Percentiles rank a stretch among this genome's conserved stretches.
Conservation (phyloP, 2,329 filamentous ascomycete genomes). For the Trichoderma simmonsii region DNA sequence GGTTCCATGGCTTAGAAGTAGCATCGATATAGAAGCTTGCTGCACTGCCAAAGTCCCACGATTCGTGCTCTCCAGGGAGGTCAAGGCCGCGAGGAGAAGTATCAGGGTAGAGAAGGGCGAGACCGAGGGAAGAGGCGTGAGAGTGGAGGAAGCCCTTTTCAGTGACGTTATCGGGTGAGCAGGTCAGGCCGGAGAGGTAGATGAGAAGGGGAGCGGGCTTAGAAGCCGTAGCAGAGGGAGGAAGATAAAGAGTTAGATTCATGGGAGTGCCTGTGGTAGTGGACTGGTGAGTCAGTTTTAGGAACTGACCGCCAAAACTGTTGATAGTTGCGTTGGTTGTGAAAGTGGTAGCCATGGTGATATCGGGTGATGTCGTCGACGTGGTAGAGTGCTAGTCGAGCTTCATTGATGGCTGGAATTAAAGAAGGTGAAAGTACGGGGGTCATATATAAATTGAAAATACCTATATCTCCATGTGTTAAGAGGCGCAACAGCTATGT, state of each 20-base stretch:
- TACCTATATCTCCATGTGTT: background rate
- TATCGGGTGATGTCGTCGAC: too few species aligned
- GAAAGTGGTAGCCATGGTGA: background rate
- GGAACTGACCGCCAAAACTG: constrained; percentile 89
- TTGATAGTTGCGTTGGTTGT: constrained; percentile 85
- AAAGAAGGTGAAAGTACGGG: too few species aligned
- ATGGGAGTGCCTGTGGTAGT: constrained; percentile 79
- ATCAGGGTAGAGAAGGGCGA: constrained; percentile 94
- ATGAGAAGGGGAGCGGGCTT: constrained; percentile 74
- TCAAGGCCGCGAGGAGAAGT: constrained; percentile 84
- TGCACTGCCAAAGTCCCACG: constrained; percentile 86
- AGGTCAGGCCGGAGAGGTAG: constrained; percentile 92
- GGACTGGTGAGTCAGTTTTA: constrained; percentile 88
- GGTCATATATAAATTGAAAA: background rate
- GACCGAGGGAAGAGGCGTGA: constrained; percentile 71
- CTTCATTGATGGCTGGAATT: fast-evolving
- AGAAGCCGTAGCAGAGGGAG: constrained; percentile 59
- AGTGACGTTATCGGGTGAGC: constrained; percentile 81
- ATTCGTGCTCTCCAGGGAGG: constrained; percentile 79
- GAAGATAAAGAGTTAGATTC: constrained; percentile 89
- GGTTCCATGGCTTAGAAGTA: constrained; percentile 66
- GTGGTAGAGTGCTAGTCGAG: too few species aligned
- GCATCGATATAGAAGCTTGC: constrained; percentile 96
- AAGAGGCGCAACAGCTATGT: background rate
- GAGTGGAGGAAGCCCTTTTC: constrained; percentile 90